Percentiles rank a stretch among this genome's conserved stretches.
Conservation (phyloP, 345 rosid species). For the Linum tenue region DNA sequence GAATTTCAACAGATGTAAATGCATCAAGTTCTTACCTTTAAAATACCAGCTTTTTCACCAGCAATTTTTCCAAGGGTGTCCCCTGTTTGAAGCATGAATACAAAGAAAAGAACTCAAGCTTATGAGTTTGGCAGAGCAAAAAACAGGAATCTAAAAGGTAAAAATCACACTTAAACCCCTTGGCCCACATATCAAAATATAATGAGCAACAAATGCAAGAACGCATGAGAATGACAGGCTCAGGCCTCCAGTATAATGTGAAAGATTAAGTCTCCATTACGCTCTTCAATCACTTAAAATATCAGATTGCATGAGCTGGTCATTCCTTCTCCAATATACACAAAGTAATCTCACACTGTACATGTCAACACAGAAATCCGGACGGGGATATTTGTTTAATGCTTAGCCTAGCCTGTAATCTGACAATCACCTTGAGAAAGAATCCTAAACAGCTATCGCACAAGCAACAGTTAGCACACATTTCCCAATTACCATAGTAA, state of each 20-base stretch:
- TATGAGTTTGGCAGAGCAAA: background rate
- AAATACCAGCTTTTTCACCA: conserved; percentile 96
- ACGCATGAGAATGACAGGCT: no score
- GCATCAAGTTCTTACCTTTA: conserved; percentile 41
- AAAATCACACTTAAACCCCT: background rate
- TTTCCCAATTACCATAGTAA: conserved; percentile 6
- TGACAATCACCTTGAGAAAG: background rate
- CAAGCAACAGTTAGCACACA: background rate
- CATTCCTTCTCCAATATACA: no score
- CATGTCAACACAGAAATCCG: background rate
- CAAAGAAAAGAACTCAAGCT: conserved; percentile 8
- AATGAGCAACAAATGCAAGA: no score
- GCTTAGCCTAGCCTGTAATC: background rate
- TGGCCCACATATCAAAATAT: no score
- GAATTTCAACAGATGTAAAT: background rate
- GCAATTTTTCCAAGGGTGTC: conserved; percentile 91
- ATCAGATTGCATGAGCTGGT: no score
- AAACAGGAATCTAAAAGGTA: background rate
- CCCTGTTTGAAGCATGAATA: conserved; percentile 42
- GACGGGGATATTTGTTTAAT: no score
- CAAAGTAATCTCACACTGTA: no score
- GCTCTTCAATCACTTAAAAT: no score
- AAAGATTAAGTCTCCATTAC: no score
- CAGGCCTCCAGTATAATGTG: no score
- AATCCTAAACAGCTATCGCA: background rate